Base-by-base conservation (phyloP, 2,329 filamentous ascomycete species). In the Phyllosticta paracitricarpa region DNA sequence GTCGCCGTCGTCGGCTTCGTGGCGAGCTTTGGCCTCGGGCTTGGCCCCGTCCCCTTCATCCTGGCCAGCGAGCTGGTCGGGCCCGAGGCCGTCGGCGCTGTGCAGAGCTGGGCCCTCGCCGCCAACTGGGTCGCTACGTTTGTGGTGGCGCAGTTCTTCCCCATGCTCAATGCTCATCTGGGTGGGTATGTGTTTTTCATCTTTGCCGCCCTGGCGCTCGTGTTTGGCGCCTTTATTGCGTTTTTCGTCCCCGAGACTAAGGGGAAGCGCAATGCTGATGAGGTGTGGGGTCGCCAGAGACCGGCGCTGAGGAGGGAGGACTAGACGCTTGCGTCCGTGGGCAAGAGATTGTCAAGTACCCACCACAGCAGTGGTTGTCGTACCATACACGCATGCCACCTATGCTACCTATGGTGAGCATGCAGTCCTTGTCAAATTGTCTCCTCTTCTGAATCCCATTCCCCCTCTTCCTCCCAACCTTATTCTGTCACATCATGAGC, bases 21-120 rank as follows among this genome's bases (percentile, higher is more conserved):
- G 2, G 87, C 84, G 4, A 91, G 89, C 69, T 99, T 97, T 67
- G 94, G 89, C 0, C 83, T 96, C 14, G 94, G 94, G 0, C 82
- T 99, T 0, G 94, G 94, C 0, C 94, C 94, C 0, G 90, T 99
- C 0, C 94, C 94, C 0, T 99, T 97, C 73, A 95, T 97, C 66
- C 81, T 99, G 55, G 88, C 92, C 0, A 92, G 89, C 1, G 94
- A 97, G 74, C 83, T 97, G 2, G 94, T 97, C 0, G 89, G 87
- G 0, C 87, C 91, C 12, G 91, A 96, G 71, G 94, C 93, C 0
- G 91, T 97, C 0, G 92, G 93, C 1, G 91, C 93, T 0, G 89
- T 91, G 0, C 94, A 99, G 73, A 92, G 88, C 62, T 95, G 91
- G 83, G 89, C 88, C 0, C 76, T 97, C 25, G 90, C 85, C 1